Percentiles rank a stretch among this genome's conserved stretches.
These are phyloP conservation scores for Mortierella hygrophila DNA, from an alignment of 192 early-diverging fungal genomes.

Conservation along the genomic window DNA sequence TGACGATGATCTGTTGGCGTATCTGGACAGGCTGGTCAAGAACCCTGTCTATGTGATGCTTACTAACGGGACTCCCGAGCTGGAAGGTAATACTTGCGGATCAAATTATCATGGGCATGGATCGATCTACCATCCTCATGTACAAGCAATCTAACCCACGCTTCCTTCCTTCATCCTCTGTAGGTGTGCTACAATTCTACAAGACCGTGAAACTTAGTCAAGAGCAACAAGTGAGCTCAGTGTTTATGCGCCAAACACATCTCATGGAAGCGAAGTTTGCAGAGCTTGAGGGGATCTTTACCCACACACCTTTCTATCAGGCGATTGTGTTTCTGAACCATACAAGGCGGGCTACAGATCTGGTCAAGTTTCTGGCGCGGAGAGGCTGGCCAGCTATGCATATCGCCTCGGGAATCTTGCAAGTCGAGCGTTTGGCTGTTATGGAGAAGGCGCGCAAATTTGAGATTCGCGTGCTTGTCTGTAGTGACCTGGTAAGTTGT, in stretches of 20 bases:
- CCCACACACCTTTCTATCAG: constrained; percentile 69
- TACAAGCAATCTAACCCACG: not conserved
- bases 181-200: constrained; percentile 69
- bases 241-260: constrained; percentile 35
- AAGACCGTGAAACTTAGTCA: constrained; percentile 30
- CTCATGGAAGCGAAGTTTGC: constrained; percentile 65
- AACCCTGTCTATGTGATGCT: constrained; percentile 65
- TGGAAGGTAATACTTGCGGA: constrained; percentile 58
- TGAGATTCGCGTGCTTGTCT: constrained; percentile 66
- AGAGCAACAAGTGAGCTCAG: constrained; percentile 16
- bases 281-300: constrained; percentile 57
- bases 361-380: constrained; percentile 61
- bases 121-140: not conserved
- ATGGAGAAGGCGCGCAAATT: constrained; percentile 69
- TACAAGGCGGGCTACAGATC: constrained; percentile 59
- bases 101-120: not conserved
- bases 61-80: constrained; percentile 59
- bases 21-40: constrained; percentile 55
- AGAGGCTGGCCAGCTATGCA: constrained; percentile 66
- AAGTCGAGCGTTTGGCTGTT: constrained; percentile 58
- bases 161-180: not conserved
- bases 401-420: constrained; percentile 62
- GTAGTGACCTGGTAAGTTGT: constrained; percentile 67
- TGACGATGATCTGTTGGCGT: constrained; percentile 58
- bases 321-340: constrained; percentile 73